Evolutionary conservation across 768 basidiomycete species (phyloP).

Genomic region (Multifurca ochricompacta): DNA sequence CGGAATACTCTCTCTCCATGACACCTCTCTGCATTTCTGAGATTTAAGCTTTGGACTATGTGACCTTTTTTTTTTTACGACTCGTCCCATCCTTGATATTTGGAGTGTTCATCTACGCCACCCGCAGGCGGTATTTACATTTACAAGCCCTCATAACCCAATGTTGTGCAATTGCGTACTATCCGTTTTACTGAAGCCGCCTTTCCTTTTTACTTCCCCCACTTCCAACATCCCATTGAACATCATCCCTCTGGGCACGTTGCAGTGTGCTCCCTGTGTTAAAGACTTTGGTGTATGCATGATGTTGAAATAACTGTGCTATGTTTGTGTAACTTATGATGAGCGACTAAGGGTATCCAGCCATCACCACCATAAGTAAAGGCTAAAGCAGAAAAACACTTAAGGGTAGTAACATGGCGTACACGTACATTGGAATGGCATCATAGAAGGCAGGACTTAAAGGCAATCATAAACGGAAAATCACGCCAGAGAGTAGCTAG

Average conservation of each 20-base stretch:
- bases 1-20: slow-evolving; percentile 3
- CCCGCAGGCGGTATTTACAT: slow-evolving; percentile 12
- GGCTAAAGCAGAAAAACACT: no score
- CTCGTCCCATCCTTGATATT: not conserved
- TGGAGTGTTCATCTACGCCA: slow-evolving; percentile 15
- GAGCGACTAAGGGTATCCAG: no score
- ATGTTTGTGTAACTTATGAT: no score
- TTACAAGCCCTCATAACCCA: slow-evolving; percentile 4
- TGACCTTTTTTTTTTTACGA: not conserved
- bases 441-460: not conserved
- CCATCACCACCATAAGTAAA: no score
- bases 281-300: slow-evolving; percentile 9
- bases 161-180: not conserved
- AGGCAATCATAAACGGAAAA: not conserved
- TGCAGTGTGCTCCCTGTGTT: not conserved
- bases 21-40: slow-evolving; percentile 9
- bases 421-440: not conserved
- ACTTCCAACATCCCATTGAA: not conserved
- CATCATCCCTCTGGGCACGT: no score
- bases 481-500: slow-evolving; percentile 22
- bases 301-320: no score
- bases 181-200: not conserved
- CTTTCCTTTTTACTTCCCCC: not conserved
- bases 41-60: not conserved
- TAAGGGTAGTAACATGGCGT: not conserved